Evolutionary conservation across 805 yeast species (phyloP), one percentile per base, ranked within the genome.

Genomic region (Candida fluviatilis): DNA sequence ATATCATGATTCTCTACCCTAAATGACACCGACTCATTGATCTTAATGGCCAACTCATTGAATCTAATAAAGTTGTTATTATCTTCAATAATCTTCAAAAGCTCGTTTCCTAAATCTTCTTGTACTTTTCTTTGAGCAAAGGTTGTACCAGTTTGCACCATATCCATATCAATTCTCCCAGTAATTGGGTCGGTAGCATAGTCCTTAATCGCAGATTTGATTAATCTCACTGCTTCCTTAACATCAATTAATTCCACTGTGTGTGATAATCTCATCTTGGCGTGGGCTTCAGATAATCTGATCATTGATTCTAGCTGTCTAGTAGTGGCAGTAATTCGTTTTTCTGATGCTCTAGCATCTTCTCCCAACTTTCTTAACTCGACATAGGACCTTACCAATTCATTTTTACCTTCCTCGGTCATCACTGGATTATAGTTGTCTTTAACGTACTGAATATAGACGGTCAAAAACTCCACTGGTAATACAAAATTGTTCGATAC

Each of bases 171-270:
- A 48, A 93, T 93, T 52, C 93, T 78, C 21, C 99, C 99, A 0
- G 99, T 91, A 25, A 82, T 70, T 17, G 99, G 99, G 65, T 93
- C 99, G 2, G 96, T 93, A 12, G 99, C 99, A 58, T 93, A 93
- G 47, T 93, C 98, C 59, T 93, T 93, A 48, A 93, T 86, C 11
- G 99, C 99, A 3, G 95, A 78, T 51, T 84, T 81, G 57, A 91
- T 93, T 48, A 93, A 71, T 48, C 99, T 76, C 2, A 90, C 97
- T 0, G 98, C 95, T 58, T 93, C 99, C 43, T 74, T 72, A 4
- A 93, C 99, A 60, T 93, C 99, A 19, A 71, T 72, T 18, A 84
- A 69, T 38, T 81, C 83, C 4, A 93, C 99, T 0, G 51, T 57
- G 1, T 71, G 64, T 1, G 91, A 75, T 21, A 93, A 70, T 51